Evolutionary conservation across 2,329 filamentous ascomycete species (phyloP).

Genomic region (Fusarium zealandicum): DNA sequence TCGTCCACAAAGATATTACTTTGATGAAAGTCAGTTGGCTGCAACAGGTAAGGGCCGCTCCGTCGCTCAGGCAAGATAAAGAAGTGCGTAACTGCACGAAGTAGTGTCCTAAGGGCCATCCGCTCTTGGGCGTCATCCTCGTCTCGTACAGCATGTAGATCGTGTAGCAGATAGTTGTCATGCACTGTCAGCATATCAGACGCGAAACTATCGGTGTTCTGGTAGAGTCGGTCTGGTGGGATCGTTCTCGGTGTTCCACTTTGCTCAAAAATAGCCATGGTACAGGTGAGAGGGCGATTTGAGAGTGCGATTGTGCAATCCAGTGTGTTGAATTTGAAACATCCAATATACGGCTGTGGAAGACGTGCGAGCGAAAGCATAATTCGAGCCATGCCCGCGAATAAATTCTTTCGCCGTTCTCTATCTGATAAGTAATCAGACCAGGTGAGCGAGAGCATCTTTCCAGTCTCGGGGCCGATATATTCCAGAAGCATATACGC

Average conservation of each 20-base stretch:
- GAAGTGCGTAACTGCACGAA: conserved; percentile 39
- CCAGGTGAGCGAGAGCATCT: conserved; percentile 37
- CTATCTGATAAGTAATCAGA: conserved; percentile 14
- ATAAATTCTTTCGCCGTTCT: conserved; percentile 18
- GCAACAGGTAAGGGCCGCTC: conserved; percentile 40
- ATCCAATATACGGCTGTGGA: conserved; percentile 33
- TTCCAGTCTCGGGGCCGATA: conserved; percentile 28
- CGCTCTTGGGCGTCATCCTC: conserved; percentile 40
- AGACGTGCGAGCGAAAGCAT: conserved; percentile 32
- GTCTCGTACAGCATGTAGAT: conserved; percentile 39
- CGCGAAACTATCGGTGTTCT: conserved; percentile 39
- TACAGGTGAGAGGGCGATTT: conserved; percentile 33
- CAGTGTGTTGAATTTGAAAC: conserved; percentile 26
- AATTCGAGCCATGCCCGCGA: conserved; percentile 29
- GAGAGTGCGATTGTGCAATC: conserved; percentile 43
- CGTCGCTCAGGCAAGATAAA: conserved; percentile 35
- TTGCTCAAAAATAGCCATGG: conserved; percentile 42
- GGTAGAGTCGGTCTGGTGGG: conserved; percentile 42
- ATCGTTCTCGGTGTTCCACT: conserved; percentile 45
- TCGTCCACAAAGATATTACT: conserved; percentile 48
- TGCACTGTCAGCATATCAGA: conserved; percentile 42
- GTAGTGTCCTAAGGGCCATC: conserved; percentile 39
- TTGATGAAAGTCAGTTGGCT: conserved; percentile 44
- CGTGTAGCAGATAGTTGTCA: conserved; percentile 38
- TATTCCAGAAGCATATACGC: conserved; percentile 37